phyloP scores from a whole-genome alignment of 2,329 filamentous ascomycete genomes.

The Cercospora sp. region DNA sequence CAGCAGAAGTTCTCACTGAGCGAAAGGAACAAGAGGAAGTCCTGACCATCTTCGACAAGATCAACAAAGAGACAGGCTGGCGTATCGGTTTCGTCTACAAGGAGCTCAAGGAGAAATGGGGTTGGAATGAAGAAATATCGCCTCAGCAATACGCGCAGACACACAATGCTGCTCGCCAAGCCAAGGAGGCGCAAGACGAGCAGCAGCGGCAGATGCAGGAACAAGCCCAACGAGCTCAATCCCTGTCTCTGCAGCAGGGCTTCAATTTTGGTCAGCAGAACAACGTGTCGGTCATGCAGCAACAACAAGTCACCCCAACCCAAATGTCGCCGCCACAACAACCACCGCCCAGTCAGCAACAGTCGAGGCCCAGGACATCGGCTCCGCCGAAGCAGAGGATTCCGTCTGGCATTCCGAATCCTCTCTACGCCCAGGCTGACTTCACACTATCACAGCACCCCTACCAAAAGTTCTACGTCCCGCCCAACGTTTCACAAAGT shows the following conservation, averaged over 20 bases:
- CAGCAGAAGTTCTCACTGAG: conserved; percentile 69
- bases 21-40: conserved; percentile 78
- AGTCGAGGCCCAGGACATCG: conserved; percentile 12
- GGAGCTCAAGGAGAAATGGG: conserved; percentile 75
- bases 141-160: conserved; percentile 43
- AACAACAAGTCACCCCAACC: conserved; percentile 29
- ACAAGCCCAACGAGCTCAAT: conserved; percentile 32
- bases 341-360: conserved; percentile 34
- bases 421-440: conserved; percentile 69
- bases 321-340: conserved; percentile 32
- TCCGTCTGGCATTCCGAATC: conserved; percentile 63
- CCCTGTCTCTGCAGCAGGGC: conserved; percentile 28
- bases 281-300: conserved; percentile 23
- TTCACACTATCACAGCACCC: conserved; percentile 77
- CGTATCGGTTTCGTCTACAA: conserved; percentile 68
- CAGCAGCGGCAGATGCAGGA: conserved; percentile 36
- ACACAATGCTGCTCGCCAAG: conserved; percentile 33
- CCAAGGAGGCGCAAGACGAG: conserved; percentile 29
- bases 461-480: conserved; percentile 77
- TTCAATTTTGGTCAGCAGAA: conserved; percentile 30
- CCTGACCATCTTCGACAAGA: conserved; percentile 71
- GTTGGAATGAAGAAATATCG: conserved; percentile 59
- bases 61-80: conserved; percentile 77
- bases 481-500: conserved; percentile 48
- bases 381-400: conserved; percentile 35